phyloP scores from a whole-genome alignment of 2,329 filamentous ascomycete species.

The Alternaria gansuensis region DNA sequence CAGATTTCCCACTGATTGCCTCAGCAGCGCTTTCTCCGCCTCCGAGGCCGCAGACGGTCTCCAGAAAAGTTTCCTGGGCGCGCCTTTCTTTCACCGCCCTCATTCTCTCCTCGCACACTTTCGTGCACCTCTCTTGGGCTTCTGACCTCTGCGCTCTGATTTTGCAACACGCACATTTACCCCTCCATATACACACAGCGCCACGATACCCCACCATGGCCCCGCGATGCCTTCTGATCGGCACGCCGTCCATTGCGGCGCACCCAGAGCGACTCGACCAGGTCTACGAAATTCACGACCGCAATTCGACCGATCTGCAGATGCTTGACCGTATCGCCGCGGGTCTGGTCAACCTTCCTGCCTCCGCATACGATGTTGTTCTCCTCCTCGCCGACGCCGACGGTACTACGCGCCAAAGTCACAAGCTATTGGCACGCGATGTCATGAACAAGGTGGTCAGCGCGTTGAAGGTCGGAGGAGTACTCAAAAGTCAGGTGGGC shows the following conservation, averaged over 20 bases:
- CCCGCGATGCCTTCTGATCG: conserved; percentile 79
- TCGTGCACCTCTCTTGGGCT: not conserved
- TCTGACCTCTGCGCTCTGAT: not conserved
- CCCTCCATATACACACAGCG: conserved; percentile 10
- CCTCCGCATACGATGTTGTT: conserved; percentile 81
- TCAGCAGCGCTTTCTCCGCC: conserved; percentile 33
- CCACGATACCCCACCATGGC: conserved; percentile 40
- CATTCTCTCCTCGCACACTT: not conserved
- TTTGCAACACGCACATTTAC: conserved; percentile 1
- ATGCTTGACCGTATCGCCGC: conserved; percentile 95
- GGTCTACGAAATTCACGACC: conserved; percentile 77
- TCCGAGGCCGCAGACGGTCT: conserved; percentile 41
- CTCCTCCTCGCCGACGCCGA: conserved; percentile 84
- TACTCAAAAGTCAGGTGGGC: conserved; percentile 74
- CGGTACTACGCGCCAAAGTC: conserved; percentile 68
- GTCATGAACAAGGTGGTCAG: conserved; percentile 75
- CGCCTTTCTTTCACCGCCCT: conserved; percentile 15
- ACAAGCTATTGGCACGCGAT: conserved; percentile 70
- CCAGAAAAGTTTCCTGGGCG: conserved; percentile 35
- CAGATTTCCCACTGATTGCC: conserved; percentile 14
- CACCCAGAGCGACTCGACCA: conserved; percentile 79
- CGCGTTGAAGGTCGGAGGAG: conserved; percentile 74
- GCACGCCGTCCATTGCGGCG: conserved; percentile 87
- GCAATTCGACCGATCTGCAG: conserved; percentile 83
- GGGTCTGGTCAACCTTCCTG: conserved; percentile 79